A percentile compares a stretch with the other conserved stretches of the same genome.
Evolutionary conservation across 257 asterid species (phyloP).

Genomic region (Linderniella brevidens): DNA sequence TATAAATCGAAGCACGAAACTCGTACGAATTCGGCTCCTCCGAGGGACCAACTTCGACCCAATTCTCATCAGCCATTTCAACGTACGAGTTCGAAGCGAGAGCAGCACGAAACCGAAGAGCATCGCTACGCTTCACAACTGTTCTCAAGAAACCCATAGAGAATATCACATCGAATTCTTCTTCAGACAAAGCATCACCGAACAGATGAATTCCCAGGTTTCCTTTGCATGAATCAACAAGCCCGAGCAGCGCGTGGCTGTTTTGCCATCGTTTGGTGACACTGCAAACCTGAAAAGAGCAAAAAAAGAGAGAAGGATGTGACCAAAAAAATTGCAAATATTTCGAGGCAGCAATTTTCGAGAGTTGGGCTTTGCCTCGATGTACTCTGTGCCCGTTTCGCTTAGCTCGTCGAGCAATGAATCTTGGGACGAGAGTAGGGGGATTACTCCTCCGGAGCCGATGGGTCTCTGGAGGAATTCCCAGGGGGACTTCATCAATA

Average conservation of each 20-base stretch:
- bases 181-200: conserved; percentile 19
- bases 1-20: conserved; percentile 51
- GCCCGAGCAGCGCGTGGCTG: conserved; percentile 37
- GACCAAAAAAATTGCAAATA: neutral
- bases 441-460: conserved; percentile 68
- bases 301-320: neutral
- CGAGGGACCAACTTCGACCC: conserved; percentile 51
- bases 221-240: conserved; percentile 39
- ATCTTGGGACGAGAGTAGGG: conserved; percentile 49
- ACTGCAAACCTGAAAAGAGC: conserved; percentile 30
- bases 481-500: conserved; percentile 93
- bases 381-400: conserved; percentile 58
- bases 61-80: conserved; percentile 47
- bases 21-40: conserved; percentile 48
- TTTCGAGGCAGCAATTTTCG: neutral
- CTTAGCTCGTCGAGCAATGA: conserved; percentile 35
- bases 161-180: conserved; percentile 32
- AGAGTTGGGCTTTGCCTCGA: conserved; percentile 32
- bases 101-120: conserved; percentile 41
- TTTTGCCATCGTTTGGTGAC: conserved; percentile 10
- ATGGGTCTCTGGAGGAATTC: conserved; percentile 65
- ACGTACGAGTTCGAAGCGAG: conserved; percentile 24
- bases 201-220: conserved; percentile 36
- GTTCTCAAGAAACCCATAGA: conserved; percentile 45
- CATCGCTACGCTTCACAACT: conserved; percentile 29